Conservation (phyloP, 78 protist genomes). For the Dictyostelium capitatum region DNA sequence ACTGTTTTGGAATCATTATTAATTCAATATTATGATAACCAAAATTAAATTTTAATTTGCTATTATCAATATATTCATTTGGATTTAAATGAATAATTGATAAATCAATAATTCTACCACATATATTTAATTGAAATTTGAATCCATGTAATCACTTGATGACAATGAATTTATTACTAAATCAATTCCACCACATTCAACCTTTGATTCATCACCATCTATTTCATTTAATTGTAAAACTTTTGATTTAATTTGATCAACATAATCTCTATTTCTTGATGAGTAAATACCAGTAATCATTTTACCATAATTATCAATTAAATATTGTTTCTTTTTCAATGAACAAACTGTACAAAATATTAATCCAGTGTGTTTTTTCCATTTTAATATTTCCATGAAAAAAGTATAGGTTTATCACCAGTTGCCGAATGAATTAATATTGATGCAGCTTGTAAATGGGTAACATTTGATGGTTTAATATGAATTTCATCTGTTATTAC, state of each 20-base stretch:
- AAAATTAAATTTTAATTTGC: background rate
- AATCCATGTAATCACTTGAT: conserved; percentile 39
- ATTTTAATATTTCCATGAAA: conserved; percentile 25
- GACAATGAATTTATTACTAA: conserved; percentile 58
- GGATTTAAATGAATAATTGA: conserved; percentile 1
- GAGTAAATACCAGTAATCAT: background rate
- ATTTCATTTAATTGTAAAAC: background rate
- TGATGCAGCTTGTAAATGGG: conserved; percentile 23
- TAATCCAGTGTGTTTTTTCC: conserved; percentile 3
- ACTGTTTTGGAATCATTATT: background rate
- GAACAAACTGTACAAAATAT: conserved; percentile 15
- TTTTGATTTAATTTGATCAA: background rate
- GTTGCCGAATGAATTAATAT: conserved; percentile 51
- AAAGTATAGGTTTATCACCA: conserved; percentile 63
- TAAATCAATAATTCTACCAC: conserved; percentile 74
- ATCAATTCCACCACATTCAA: too few relatives aligned
- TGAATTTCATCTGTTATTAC: background rate
- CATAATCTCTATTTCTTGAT: background rate
- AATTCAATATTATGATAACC: background rate
- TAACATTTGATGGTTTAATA: conserved; percentile 16
- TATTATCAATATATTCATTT: background rate
- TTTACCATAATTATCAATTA: background rate
- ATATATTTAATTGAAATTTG: conserved; percentile 36
- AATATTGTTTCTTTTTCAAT: conserved; percentile 28
- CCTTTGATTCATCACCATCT: too few relatives aligned